Percentiles rank a stretch among this genome's conserved stretches.
Evolutionary conservation across 2,329 filamentous ascomycete genomes (phyloP).

Genomic region (Nothomitra cinnamomea): DNA sequence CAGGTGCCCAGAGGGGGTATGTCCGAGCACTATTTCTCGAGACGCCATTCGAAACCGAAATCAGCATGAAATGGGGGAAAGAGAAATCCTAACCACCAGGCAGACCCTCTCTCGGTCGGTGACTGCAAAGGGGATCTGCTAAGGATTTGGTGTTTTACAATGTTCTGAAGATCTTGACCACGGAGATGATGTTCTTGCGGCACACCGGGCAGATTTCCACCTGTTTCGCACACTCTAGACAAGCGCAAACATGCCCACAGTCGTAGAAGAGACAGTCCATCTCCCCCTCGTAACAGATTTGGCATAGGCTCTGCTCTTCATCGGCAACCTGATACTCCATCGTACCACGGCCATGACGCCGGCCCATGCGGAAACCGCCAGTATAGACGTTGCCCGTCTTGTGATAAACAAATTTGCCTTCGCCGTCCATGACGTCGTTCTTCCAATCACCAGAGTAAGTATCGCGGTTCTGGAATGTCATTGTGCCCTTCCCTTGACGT

Average conservation of each 20-base stretch:
- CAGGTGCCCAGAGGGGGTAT: too few species aligned
- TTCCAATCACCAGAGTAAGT: constrained; percentile 30
- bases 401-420: constrained; percentile 37
- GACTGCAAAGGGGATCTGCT: too few species aligned
- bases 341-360: constrained; percentile 42
- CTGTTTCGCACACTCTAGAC: constrained; percentile 38
- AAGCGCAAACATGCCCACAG: constrained; percentile 46
- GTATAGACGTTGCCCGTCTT: constrained; percentile 42
- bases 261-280: constrained; percentile 44
- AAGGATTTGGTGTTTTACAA: too few species aligned
- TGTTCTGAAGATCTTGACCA: constrained; percentile 5
- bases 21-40: too few species aligned
- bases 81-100: too few species aligned
- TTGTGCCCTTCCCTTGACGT: constrained; percentile 37
- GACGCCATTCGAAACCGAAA: too few species aligned
- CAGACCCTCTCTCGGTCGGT: too few species aligned
- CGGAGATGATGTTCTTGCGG: constrained; percentile 20
- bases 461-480: constrained; percentile 38
- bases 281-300: constrained; percentile 44
- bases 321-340: constrained; percentile 45
- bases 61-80: too few species aligned
- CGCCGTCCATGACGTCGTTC: constrained; percentile 32
- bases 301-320: constrained; percentile 39
- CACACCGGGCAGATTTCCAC: constrained; percentile 45
- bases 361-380: constrained; percentile 42